Evolutionary conservation across 1,284 basidiomycete species (phyloP), one percentile per base, ranked within the genome.

Genomic region (Sphaerobolus stellatus): DNA sequence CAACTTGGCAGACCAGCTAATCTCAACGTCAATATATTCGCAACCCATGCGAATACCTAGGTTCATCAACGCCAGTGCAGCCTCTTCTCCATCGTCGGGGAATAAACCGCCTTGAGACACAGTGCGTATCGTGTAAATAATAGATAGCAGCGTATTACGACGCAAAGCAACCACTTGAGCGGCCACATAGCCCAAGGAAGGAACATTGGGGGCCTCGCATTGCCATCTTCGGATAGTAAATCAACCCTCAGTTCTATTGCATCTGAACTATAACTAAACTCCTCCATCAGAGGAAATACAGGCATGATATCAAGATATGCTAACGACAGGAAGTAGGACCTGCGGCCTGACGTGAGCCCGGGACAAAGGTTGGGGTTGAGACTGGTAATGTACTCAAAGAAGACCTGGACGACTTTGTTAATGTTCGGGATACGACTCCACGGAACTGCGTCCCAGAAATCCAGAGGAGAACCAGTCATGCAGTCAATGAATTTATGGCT

Each of bases 191-290:
- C 78, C 71, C 27, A 76, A 65, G 0, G 90, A 77, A 1, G 94
- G 90, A 18, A 93, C 80, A 58, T 79, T 78, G 1, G 81, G 77
- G 57, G 78, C 75, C 52, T 75, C 31, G 31, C 50, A 47, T 44
- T 46, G 3, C 59, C 48, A 25, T 62, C 66, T 4, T 84, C 77
- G 30, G 82, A 84, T 24, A 99, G 79, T 11, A 99, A 79, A 69
- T 99, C 96, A 5, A 95, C 94, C 3, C 96, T 88, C 27, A 99
- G 71, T 71, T 99, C 96, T 56, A 99, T 75, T 0, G 94, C 96
- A 65, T 99, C 95, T 1, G 86, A 88, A 3, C 97, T 96, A n/a
- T 81, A 77, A 0, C 83, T 84, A 57, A 98, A 73, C 51, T 87
- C 81, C 9, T 88, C 82, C 50, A 98, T 80, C 38, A 85, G 71